These are phyloP conservation scores for Hygrophila difformis DNA, from an alignment of 257 asterid species.

Conservation along the genomic window DNA sequence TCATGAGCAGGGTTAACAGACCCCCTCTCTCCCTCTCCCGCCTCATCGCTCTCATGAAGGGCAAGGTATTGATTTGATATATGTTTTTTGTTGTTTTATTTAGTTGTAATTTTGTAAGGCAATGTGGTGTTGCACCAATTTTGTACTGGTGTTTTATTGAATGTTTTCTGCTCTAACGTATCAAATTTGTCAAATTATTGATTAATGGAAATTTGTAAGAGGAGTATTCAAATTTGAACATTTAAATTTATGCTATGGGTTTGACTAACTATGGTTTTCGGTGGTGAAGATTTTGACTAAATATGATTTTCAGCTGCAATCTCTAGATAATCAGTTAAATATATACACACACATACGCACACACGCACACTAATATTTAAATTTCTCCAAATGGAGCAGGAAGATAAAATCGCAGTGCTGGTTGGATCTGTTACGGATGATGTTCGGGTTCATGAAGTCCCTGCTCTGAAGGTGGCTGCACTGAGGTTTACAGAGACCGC, in stretches of 20 bases:
- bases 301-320: no score
- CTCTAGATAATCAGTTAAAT: no score
- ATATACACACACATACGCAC: no score
- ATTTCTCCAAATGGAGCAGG: no score
- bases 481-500: conserved; percentile 83
- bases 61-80: conserved; percentile 39
- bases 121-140: no score
- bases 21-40: conserved; percentile 84
- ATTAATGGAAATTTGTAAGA: no score
- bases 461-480: conserved; percentile 66
- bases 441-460: conserved; percentile 55
- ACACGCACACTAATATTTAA: no score
- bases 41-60: conserved; percentile 48
- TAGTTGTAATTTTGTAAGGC: no score
- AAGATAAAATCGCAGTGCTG: conserved; percentile 69
- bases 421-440: conserved; percentile 86
- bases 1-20: conserved; percentile 87
- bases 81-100: background rate
- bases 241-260: no score
- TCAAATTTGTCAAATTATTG: background rate
- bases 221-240: no score
- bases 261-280: no score
- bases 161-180: background rate
- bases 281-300: no score
- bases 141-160: background rate